These are phyloP conservation scores for Collariella sp. DNA, from an alignment of 495 filamentous ascomycete species.

Conservation along the genomic window DNA sequence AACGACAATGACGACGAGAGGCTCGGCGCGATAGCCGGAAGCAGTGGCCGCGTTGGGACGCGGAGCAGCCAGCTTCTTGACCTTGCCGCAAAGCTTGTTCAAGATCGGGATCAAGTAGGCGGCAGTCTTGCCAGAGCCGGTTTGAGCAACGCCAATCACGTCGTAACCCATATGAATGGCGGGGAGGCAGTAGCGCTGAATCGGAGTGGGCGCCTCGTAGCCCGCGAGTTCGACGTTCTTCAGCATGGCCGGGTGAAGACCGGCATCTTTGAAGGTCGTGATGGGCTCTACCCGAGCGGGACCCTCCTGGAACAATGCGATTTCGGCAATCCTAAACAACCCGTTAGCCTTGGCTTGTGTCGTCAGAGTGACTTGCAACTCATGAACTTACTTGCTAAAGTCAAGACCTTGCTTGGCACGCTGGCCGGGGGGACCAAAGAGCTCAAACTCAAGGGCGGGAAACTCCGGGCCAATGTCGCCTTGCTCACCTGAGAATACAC, in stretches of 20 bases:
- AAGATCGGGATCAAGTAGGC: constrained; percentile 85
- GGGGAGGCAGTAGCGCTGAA: constrained; percentile 77
- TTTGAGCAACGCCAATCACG: constrained; percentile 82
- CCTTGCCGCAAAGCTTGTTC: constrained; percentile 89
- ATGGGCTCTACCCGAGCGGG: constrained; percentile 45
- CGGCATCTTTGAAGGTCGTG: constrained; percentile 60
- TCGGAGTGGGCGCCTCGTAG: constrained; percentile 62
- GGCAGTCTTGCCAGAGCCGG: constrained; percentile 92
- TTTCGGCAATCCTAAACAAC: constrained; percentile 42
- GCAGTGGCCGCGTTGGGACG: constrained; percentile 53
- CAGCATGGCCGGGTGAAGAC: constrained; percentile 75
- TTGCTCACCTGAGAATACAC: constrained; percentile 38
- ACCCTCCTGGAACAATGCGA: constrained; percentile 54
- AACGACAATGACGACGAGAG: constrained; percentile 74
- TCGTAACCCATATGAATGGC: constrained; percentile 65
- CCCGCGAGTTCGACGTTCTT: constrained; percentile 64
- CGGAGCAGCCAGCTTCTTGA: constrained; percentile 66
- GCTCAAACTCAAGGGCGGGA: constrained; percentile 56
- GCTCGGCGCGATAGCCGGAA: constrained; percentile 58
- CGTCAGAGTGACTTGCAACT: background rate
- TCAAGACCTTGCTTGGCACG: constrained; percentile 35
- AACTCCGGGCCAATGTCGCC: constrained; percentile 73
- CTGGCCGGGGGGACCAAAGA: constrained; percentile 51
- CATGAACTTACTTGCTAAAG: constrained; percentile 37
- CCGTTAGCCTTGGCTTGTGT: constrained; percentile 12